These are phyloP conservation scores for Mortierella claussenii DNA, from an alignment of 192 early-diverging fungal genomes.

Conservation along the genomic window DNA sequence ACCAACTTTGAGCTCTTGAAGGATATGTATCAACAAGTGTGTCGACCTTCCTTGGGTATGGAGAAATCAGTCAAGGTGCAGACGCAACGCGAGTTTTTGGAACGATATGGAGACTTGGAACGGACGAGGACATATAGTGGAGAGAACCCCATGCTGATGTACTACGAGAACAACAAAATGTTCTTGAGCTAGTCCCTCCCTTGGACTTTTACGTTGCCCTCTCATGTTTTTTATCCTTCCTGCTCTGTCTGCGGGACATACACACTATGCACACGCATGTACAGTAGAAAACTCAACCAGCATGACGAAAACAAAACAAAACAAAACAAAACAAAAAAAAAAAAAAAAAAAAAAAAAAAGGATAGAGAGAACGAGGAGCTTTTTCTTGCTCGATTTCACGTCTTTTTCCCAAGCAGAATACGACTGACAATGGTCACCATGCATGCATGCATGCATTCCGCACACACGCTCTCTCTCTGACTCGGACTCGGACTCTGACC, in stretches of 20 bases:
- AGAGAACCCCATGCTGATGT: conserved; percentile 95
- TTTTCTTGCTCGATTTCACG: too few species aligned
- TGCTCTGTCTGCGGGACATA: too few species aligned
- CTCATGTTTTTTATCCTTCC: background rate
- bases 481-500: too few species aligned
- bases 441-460: too few species aligned
- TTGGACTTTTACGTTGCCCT: background rate
- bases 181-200: conserved; percentile 54
- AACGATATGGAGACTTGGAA: conserved; percentile 79
- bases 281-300: too few species aligned
- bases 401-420: too few species aligned
- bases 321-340: background rate
- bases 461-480: too few species aligned
- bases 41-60: conserved; percentile 54
- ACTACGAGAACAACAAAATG: conserved; percentile 92
- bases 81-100: conserved; percentile 84
- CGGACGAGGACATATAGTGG: conserved; percentile 82
- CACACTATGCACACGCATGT: too few species aligned
- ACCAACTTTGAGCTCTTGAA: conserved; percentile 92
- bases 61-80: conserved; percentile 66
- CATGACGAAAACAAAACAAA: too few species aligned
- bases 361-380: too few species aligned
- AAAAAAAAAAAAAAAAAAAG: too few species aligned
- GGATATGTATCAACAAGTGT: conserved; percentile 79
- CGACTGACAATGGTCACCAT: too few species aligned